These are phyloP conservation scores for Yarrowia porcina DNA, from an alignment of 805 yeast genomes.

Conservation along the genomic window DNA sequence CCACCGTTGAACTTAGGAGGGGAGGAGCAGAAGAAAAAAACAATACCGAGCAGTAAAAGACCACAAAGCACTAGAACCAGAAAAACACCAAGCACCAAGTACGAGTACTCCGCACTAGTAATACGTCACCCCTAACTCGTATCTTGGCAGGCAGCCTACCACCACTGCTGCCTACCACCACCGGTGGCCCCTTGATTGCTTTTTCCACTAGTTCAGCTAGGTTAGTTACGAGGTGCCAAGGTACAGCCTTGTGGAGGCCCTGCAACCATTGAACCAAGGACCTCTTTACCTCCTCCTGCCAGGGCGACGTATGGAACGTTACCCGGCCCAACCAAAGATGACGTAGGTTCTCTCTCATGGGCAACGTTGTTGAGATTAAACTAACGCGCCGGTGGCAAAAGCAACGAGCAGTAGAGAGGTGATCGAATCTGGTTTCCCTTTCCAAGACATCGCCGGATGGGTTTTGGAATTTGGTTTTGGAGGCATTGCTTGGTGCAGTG, in stretches of 20 bases:
- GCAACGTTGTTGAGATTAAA: constrained; percentile 4
- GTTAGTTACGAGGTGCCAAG: not conserved
- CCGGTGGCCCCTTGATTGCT: too few relatives aligned
- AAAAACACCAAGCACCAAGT: too few relatives aligned
- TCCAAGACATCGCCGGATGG: constrained; percentile 15
- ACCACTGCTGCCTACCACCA: too few relatives aligned
- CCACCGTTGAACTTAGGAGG: constrained; percentile 16
- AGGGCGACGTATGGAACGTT: constrained; percentile 6
- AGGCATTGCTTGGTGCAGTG: too few relatives aligned
- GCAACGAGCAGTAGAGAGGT: not conserved
- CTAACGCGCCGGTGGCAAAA: constrained; percentile 1
- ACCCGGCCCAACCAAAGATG: not conserved
- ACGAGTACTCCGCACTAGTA: too few relatives aligned
- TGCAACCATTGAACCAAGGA: not conserved
- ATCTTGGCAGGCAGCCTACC: too few relatives aligned
- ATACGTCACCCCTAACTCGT: too few relatives aligned
- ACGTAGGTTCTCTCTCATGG: not conserved
- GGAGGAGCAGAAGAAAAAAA: too few relatives aligned
- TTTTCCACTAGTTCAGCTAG: not conserved
- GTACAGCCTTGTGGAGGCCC: not conserved
- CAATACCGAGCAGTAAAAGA: too few relatives aligned
- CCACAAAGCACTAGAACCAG: too few relatives aligned
- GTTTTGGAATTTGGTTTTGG: too few relatives aligned
- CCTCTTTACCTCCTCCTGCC: too few relatives aligned
- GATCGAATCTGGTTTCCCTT: not conserved